Evolutionary conservation across 352 stramenopile species (phyloP), one percentile per base, ranked within the genome.

Genomic region (Globisporangium abappressorium): DNA sequence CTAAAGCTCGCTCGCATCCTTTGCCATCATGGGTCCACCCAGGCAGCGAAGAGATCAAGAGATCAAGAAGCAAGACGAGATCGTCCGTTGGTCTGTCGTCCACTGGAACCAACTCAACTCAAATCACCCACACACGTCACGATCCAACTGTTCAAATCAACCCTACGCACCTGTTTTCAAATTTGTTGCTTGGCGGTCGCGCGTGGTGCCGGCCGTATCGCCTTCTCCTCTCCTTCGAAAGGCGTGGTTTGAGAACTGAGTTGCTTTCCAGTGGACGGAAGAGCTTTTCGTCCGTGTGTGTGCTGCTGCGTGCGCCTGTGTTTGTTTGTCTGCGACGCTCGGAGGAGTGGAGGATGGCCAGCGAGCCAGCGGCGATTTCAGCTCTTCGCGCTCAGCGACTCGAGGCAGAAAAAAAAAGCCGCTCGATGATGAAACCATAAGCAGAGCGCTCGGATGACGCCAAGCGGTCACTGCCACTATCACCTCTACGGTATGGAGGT

Each of bases 161-260:
- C 14, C 26, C 7, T 30, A 47, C 56, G 33, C 30, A 61, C 56
- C 56, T 61, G 30, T 20, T 61, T 61, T 61, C 56, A 61, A 61
- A 47, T 47, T 61, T 22, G 20, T 43, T 60, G 8, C 54, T 41
- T 46, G 12, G 51, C 56, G 18, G 15, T 61, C 55, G 15, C 41
- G 34, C 8, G 41, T 49, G 41, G 41, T 49, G 41, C 41, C 15
- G 20, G 15, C 14, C 41, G 41, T 49, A n/a, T 49, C 24, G 49
- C 33, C 49, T 58, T 26, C 26, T 34, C 51, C 7, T 34, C 38
- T 49, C 41, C 41, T 49, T 49, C 41, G 41, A 49, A 49, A 49
- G 41, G 41, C 41, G 41, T n/a, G 41, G 15, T 49, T 49, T 49
- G 41, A 49, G 41, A 49, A 49, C 41, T 49, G 41, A 49, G 41